Evolutionary conservation across 345 rosid genomes (phyloP).

Genomic region (Turnera subulata): DNA sequence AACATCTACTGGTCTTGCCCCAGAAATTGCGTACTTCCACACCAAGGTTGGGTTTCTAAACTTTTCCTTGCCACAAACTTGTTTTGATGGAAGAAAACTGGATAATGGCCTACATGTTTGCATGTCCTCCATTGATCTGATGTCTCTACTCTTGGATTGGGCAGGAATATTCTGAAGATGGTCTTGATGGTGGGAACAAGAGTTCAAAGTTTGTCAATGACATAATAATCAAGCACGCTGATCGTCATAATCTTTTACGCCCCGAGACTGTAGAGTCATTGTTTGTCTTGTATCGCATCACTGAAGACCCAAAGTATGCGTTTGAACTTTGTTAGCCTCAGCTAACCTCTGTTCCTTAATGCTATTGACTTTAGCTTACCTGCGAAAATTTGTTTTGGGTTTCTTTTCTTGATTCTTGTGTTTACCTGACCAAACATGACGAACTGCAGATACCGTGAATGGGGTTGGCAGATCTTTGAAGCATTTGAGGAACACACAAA

Average conservation of each 20-base stretch:
- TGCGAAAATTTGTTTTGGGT: neutral
- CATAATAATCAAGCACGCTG: constrained; percentile 80
- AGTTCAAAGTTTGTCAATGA: constrained; percentile 68
- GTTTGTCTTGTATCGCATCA: constrained; percentile 77
- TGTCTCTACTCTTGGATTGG: constrained; percentile 22
- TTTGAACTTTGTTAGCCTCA: constrained; percentile 11
- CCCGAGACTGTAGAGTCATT: constrained; percentile 98
- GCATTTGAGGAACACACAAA: constrained; percentile 85
- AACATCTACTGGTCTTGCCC: constrained; percentile 95
- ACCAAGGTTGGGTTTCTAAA: constrained; percentile 48
- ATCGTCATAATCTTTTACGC: constrained; percentile 88
- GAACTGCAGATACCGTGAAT: constrained; percentile 67
- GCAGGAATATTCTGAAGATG: constrained; percentile 76
- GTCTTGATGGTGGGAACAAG: constrained; percentile 89
- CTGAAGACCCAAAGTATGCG: constrained; percentile 73
- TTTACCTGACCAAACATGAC: constrained; percentile 6
- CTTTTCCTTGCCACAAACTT: constrained; percentile 1
- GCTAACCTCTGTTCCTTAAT: constrained; percentile 6
- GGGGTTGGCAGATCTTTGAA: constrained; percentile 97
- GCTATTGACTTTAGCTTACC: neutral
- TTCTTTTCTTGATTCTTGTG: neutral
- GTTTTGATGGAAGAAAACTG: neutral
- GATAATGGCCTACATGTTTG: constrained; percentile 1
- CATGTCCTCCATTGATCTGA: constrained; percentile 8
- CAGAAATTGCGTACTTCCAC: constrained; percentile 96